Percentiles rank a stretch among this genome's conserved stretches.
phyloP scores from a whole-genome alignment of 306 rosid species.

The Cucurbita maxima region DNA sequence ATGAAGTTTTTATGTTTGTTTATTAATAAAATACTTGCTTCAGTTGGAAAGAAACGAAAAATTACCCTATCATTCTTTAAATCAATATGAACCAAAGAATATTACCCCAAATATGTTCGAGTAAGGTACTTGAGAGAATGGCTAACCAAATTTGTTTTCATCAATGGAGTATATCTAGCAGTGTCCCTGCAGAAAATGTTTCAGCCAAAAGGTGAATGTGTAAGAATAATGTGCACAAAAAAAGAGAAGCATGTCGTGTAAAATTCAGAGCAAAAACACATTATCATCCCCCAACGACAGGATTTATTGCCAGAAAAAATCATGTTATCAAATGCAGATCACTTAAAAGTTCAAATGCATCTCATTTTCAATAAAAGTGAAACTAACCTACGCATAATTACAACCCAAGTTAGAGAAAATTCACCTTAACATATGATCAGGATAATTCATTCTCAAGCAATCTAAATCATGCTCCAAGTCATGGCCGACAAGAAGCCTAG shows the following conservation, averaged over 20 bases:
- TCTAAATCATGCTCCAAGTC: slow-evolving; percentile 54
- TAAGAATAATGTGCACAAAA: neutral
- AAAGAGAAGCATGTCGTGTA: neutral
- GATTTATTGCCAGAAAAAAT: neutral
- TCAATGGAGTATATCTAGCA: slow-evolving; percentile 57
- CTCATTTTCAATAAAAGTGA: neutral
- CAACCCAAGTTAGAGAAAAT: neutral
- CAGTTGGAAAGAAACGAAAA: neutral
- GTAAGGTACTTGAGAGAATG: slow-evolving; percentile 82
- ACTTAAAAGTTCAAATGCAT: neutral
- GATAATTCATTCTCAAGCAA: slow-evolving; percentile 53
- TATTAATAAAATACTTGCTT: neutral
- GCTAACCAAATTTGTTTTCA: slow-evolving; percentile 73
- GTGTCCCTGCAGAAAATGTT: slow-evolving; percentile 53
- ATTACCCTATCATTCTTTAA: neutral
- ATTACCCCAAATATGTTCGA: slow-evolving; percentile 70
- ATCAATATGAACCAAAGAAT: slow-evolving; percentile 5
- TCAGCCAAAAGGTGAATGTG: neutral
- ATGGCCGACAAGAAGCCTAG: slow-evolving; percentile 85
- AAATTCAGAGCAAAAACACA: neutral
- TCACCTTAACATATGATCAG: slow-evolving; percentile 61
- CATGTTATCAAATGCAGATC: neutral
- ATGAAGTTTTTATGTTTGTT: neutral
- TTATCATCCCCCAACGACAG: neutral
- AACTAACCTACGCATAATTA: neutral